phyloP scores from a whole-genome alignment of 768 basidiomycete species.

The Agaricus subrufescens region DNA sequence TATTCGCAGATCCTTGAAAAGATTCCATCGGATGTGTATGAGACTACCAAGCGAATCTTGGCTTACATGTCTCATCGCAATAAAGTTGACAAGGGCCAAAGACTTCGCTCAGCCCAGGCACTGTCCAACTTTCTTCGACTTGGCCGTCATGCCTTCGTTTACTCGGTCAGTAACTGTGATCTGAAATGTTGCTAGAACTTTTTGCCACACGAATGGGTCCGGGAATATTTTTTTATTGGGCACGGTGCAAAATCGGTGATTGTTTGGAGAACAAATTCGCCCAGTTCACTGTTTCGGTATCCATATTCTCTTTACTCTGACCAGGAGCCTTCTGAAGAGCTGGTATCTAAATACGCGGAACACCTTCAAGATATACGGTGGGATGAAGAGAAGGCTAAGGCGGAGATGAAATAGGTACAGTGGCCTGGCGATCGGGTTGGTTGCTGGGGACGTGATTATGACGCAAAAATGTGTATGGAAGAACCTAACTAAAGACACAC shows the following conservation, averaged over 20 bases:
- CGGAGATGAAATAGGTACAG: no score
- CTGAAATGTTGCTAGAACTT: not conserved
- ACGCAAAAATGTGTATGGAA: no score
- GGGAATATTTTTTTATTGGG: not conserved
- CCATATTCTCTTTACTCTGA: not conserved
- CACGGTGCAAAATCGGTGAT: not conserved
- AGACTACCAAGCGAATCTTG: not conserved
- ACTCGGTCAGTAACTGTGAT: not conserved
- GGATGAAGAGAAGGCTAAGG: not conserved
- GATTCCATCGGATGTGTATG: not conserved
- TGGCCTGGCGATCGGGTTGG: no score
- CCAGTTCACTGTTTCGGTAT: not conserved
- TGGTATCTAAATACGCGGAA: not conserved
- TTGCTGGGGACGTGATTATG: no score
- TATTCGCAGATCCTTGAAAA: not conserved
- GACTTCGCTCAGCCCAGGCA: not conserved
- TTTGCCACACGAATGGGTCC: not conserved
- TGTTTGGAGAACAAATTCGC: not conserved
- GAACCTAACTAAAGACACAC: no score
- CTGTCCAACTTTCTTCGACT: not conserved
- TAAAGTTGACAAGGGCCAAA: not conserved
- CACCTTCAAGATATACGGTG: not conserved
- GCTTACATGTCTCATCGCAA: no score
- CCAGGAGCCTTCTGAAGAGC: not conserved
- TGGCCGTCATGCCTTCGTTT: not conserved